Evolutionary conservation across 306 rosid genomes (phyloP).

Genomic region (Corylus americana): DNA sequence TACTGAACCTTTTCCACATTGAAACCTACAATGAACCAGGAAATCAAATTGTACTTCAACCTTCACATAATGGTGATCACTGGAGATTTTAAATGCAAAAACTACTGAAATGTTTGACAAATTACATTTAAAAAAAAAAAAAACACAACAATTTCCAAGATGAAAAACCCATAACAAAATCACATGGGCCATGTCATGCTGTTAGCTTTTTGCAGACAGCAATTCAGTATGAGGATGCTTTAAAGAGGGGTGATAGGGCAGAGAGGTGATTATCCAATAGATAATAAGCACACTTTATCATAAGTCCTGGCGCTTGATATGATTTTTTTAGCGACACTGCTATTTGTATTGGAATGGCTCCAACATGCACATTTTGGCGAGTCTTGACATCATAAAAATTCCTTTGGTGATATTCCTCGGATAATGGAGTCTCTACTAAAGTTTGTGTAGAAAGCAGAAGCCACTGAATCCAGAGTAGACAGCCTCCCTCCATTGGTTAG

Average conservation of each 20-base stretch:
- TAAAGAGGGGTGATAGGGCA: background rate
- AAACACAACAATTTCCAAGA: background rate
- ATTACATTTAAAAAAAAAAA: background rate
- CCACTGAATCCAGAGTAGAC: too few species aligned
- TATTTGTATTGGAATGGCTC: background rate
- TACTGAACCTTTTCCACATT: constrained; percentile 98
- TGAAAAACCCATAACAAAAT: background rate
- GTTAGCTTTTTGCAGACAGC: constrained; percentile 4
- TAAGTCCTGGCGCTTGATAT: background rate
- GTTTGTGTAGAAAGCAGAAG: background rate
- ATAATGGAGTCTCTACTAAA: background rate
- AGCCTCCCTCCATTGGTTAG: background rate
- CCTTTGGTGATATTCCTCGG: background rate
- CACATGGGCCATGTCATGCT: background rate
- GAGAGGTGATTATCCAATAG: background rate
- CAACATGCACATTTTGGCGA: background rate
- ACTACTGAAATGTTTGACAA: background rate
- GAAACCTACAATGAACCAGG: constrained; percentile 59
- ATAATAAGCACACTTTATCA: background rate
- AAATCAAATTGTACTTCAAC: background rate
- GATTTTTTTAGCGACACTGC: background rate
- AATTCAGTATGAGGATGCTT: background rate
- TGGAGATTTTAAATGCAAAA: background rate
- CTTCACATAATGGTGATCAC: background rate
- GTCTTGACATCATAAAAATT: background rate